These are phyloP conservation scores for Mesembryanthemum crystallinum DNA, from an alignment of 148 eudicot species.

Conservation along the genomic window DNA sequence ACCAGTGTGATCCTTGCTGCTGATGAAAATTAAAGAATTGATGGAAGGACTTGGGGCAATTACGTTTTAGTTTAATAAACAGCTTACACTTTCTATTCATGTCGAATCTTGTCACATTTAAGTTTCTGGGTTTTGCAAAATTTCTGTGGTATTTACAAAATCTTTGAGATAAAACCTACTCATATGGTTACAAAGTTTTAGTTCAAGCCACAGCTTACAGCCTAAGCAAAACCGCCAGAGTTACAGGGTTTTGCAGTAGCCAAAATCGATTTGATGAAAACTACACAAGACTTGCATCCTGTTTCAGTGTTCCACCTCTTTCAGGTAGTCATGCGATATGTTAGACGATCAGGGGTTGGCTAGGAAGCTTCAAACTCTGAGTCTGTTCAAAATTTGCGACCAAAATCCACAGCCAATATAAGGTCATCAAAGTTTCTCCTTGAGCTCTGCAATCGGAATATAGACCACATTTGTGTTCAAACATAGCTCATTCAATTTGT, in stretches of 20 bases:
- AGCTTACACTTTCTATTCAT: no score
- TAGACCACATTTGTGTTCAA: slow-evolving; percentile 31
- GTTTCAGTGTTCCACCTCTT: background rate
- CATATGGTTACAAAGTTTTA: background rate
- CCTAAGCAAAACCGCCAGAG: background rate
- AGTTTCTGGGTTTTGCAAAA: background rate
- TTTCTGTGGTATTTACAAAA: slow-evolving; percentile 10
- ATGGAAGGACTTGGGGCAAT: no score
- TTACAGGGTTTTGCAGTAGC: background rate
- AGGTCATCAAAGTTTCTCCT: slow-evolving; percentile 45
- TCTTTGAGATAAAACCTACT: background rate
- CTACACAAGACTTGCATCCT: background rate
- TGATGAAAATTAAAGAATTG: no score
- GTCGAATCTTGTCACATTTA: no score
- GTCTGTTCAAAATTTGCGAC: background rate
- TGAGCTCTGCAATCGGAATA: slow-evolving; percentile 64
- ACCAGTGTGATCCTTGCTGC: no score
- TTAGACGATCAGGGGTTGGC: background rate
- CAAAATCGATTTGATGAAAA: background rate
- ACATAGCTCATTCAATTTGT: slow-evolving; percentile 23
- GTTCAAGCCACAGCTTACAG: background rate
- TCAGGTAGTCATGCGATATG: background rate
- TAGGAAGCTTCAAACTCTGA: background rate
- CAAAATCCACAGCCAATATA: background rate
- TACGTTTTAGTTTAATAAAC: no score